Conservation (phyloP, 78 protist species). For the Cavenderia fasciculata region DNA sequence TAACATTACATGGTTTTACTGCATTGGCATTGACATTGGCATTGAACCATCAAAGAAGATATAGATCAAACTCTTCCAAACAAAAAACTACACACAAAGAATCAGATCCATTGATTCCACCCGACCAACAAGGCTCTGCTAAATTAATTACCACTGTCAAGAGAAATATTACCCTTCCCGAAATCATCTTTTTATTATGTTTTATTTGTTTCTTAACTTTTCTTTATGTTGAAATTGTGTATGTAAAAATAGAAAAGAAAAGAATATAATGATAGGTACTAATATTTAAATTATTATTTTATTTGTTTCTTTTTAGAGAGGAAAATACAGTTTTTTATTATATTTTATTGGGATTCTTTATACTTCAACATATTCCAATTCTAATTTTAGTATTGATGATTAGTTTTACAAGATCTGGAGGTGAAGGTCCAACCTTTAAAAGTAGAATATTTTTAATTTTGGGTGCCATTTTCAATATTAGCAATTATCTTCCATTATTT, state of each 20-base stretch:
- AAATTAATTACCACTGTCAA: not conserved
- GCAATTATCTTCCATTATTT: slow-evolving; percentile 68
- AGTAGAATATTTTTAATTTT: slow-evolving; percentile 60
- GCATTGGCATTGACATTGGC: slow-evolving; percentile 47
- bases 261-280: not conserved
- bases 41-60: slow-evolving; percentile 72
- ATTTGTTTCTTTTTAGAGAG: slow-evolving; percentile 2
- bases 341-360: slow-evolving; percentile 34
- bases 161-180: slow-evolving; percentile 17
- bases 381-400: slow-evolving; percentile 41
- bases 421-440: slow-evolving; percentile 65
- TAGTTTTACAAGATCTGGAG: slow-evolving; percentile 7
- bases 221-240: slow-evolving; percentile 55
- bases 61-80: slow-evolving; percentile 55
- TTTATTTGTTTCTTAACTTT: slow-evolving; percentile 59
- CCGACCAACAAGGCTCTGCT: slow-evolving; percentile 1
- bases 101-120: slow-evolving; percentile 55
- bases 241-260: not conserved
- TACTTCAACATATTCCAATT: slow-evolving; percentile 61
- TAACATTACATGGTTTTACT: slow-evolving; percentile 70
- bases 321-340: slow-evolving; percentile 51
- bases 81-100: slow-evolving; percentile 12
- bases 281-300: not conserved
- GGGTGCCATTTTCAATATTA: slow-evolving; percentile 54
- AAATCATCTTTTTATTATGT: slow-evolving; percentile 17